These are phyloP conservation scores for Erysimum cheiranthoides DNA, from an alignment of 345 rosid genomes.

Conservation along the genomic window DNA sequence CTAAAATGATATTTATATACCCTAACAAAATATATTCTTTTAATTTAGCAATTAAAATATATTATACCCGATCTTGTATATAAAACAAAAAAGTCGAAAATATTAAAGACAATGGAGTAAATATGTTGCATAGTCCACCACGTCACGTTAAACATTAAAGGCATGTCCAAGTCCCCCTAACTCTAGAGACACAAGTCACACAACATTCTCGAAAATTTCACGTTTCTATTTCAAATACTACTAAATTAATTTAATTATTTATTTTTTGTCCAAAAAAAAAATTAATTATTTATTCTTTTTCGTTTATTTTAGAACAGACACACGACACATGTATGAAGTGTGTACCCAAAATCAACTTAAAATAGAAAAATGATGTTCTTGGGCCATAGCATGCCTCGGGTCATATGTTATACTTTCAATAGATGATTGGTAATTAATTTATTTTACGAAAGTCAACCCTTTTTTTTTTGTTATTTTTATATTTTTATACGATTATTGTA, in stretches of 20 bases:
- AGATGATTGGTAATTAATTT: constrained; percentile 46
- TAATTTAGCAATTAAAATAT: too few species aligned
- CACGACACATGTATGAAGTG: constrained; percentile 36
- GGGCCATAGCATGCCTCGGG: constrained; percentile 47
- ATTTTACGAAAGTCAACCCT: constrained; percentile 39
- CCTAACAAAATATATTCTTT: too few species aligned
- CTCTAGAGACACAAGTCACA: constrained; percentile 25
- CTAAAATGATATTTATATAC: too few species aligned
- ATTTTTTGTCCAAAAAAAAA: too few species aligned
- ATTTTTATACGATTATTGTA: constrained; percentile 10
- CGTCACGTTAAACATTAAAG: constrained; percentile 52
- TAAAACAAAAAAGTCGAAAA: not conserved
- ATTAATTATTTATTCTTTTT: constrained; percentile 34
- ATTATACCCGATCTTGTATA: too few species aligned
- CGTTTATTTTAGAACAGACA: constrained; percentile 6
- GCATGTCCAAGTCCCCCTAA: constrained; percentile 19
- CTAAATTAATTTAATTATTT: constrained; percentile 11
- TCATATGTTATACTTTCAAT: constrained; percentile 39
- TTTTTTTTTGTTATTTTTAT: not conserved
- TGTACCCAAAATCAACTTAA: constrained; percentile 13
- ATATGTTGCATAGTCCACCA: constrained; percentile 44
- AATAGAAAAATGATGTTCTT: constrained; percentile 36
- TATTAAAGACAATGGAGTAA: constrained; percentile 26
- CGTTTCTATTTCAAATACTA: constrained; percentile 10
- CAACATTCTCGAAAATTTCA: constrained; percentile 31